Evolutionary conservation across 2,329 filamentous ascomycete species (phyloP), one percentile per base, ranked within the genome.

Genomic region (Phialophora tarda): DNA sequence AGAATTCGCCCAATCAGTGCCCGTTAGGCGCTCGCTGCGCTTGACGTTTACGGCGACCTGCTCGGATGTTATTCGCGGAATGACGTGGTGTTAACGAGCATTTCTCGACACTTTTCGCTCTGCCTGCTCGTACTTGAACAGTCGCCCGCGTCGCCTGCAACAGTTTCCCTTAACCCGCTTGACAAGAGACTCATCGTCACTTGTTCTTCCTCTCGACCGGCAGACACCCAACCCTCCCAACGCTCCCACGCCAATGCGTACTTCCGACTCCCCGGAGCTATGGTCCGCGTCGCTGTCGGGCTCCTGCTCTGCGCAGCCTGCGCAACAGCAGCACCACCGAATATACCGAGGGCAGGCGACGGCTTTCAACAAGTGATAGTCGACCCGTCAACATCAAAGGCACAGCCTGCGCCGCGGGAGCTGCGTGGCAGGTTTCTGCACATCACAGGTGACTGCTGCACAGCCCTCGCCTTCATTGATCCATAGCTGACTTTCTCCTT

Each of bases 371-470:
- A 68, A 38, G 56, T 63, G 12, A 12, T 69, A 6, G 51, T 24
- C 53, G 51, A 58, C 32, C 56, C 61, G 32, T 34, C 44, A 28
- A 51, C 44, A 17, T 41, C 56, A 11, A 62, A 34, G 21, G 38
- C 63, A 10, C 59, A 68, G 28, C 48, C 64, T 48, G 57, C 53
- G 32, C 66, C 54, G 3, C 63, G 71, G 55, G 71, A 82, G 73
- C 79, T 92, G 73, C 85, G 86, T 70, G 92, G 92, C 71, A 87
- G 86, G 76, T 96, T 96, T 81, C 83, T 96, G 75, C 92, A 96
- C 79, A 91, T 96, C 73, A 95, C 92, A 79, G 93, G 92, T 94
- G 48, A 60, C 23, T 54, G 62, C 47, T 10, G 3, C 7, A 34
- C 28, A 34, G 2, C 30, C 14, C 44, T 30, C 11, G 14, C 50